phyloP scores from a whole-genome alignment of 139 green algal species.

The Chloropicon primus region DNA sequence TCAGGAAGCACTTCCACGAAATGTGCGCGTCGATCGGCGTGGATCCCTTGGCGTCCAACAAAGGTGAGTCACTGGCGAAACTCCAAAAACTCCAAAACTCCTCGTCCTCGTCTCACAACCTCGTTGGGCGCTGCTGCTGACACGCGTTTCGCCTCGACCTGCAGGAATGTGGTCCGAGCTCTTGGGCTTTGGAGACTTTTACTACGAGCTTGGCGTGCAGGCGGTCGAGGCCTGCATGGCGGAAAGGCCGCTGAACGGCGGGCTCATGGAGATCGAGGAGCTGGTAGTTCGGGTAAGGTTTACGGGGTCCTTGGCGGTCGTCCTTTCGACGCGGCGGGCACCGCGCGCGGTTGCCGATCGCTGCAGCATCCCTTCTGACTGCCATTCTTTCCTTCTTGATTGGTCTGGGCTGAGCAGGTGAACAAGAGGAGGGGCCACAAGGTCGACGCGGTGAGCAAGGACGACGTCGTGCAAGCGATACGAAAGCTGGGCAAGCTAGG shows the following conservation, averaged over 20 bases:
- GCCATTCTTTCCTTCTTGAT: background rate
- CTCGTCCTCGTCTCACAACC: constrained; percentile 22
- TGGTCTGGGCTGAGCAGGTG: background rate
- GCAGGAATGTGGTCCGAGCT: background rate
- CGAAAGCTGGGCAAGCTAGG: constrained; percentile 58
- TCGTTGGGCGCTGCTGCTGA: constrained; percentile 72
- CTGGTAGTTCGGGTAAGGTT: constrained; percentile 29
- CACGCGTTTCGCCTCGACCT: constrained; percentile 25
- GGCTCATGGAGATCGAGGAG: constrained; percentile 57
- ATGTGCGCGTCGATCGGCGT: constrained; percentile 93
- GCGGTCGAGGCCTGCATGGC: constrained; percentile 71
- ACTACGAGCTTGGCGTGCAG: constrained; percentile 88
- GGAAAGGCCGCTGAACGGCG: constrained; percentile 53
- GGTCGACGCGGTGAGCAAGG: constrained; percentile 38
- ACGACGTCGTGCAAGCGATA: constrained; percentile 65
- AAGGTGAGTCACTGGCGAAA: constrained; percentile 16
- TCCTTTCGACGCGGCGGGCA: background rate
- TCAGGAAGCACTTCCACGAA: constrained; percentile 82
- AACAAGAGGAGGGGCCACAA: background rate
- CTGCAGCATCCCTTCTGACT: background rate
- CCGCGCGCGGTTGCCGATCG: background rate
- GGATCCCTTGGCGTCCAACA: constrained; percentile 89
- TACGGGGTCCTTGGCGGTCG: constrained; percentile 31
- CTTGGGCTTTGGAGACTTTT: constrained; percentile 66
- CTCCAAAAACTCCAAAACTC: background rate